These are phyloP conservation scores for Eruca vesicaria DNA, from an alignment of 441 rosid species.

Conservation along the genomic window DNA sequence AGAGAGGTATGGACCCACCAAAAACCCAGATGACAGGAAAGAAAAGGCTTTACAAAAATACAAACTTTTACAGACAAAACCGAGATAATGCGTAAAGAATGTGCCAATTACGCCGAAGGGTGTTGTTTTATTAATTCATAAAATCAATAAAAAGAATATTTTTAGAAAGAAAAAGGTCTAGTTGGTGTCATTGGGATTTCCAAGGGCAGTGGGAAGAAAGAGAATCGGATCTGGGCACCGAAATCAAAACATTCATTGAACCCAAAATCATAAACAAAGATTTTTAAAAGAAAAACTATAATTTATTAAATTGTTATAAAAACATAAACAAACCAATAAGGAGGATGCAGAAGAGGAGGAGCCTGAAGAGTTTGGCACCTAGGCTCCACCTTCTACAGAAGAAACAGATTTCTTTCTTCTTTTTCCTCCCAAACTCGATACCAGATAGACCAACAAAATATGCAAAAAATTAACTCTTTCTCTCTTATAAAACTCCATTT, in stretches of 20 bases:
- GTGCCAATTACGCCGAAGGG: conserved; percentile 15
- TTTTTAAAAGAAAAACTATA: neutral
- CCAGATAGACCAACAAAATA: conserved; percentile 1
- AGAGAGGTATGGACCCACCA: neutral
- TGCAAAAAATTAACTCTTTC: conserved; percentile 11
- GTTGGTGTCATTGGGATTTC: conserved; percentile 31
- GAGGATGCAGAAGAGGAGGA: neutral
- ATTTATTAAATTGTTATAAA: neutral
- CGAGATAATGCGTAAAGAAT: conserved; percentile 9
- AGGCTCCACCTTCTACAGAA: conserved; percentile 17
- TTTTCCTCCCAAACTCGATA: conserved; percentile 12
- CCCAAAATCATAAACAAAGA: conserved; percentile 2
- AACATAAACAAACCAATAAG: conserved; percentile 11
- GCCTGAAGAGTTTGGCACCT: conserved; percentile 4
- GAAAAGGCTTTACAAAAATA: neutral
- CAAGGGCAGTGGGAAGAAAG: conserved; percentile 37
- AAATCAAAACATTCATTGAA: conserved; percentile 30
- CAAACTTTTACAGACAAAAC: neutral
- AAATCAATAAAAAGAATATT: neutral
- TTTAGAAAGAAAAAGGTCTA: neutral
- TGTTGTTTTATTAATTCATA: neutral
- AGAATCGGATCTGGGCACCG: conserved; percentile 24
- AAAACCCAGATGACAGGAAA: conserved; percentile 3
- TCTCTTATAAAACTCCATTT: conserved; percentile 12
- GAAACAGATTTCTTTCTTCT: neutral